Conservation (phyloP, 257 asterid genomes). For the Przewalskia tangutica region DNA sequence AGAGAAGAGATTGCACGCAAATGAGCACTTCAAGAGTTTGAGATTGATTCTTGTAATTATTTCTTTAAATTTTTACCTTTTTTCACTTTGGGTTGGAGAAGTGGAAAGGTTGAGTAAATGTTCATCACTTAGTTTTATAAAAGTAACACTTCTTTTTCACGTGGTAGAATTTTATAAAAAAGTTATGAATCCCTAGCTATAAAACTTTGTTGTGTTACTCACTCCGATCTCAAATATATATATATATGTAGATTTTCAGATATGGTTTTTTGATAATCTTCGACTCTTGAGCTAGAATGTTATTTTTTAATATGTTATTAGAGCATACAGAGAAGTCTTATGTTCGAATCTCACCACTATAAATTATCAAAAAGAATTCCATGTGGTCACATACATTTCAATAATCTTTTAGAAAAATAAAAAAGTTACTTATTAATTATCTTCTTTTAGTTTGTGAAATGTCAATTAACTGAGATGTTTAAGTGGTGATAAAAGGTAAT, state of each 20-base stretch:
- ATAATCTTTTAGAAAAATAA: no score
- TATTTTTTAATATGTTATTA: neutral
- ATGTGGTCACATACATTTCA: no score
- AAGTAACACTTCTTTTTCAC: neutral
- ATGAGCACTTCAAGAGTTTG: neutral
- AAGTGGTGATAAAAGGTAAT: neutral
- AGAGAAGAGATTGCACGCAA: neutral
- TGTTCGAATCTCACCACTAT: neutral
- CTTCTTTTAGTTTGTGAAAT: neutral
- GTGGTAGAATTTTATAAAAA: neutral
- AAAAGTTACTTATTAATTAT: neutral
- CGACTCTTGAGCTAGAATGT: neutral
- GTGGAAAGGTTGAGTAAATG: neutral
- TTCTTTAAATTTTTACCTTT: neutral
- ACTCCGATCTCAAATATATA: neutral
- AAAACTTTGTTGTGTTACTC: neutral
- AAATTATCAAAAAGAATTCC: neutral
- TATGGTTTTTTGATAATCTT: neutral
- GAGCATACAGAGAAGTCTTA: neutral
- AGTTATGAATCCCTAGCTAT: neutral
- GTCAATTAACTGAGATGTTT: neutral
- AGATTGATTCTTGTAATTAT: neutral
- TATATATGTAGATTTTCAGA: neutral
- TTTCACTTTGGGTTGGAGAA: neutral
- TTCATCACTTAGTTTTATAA: neutral